A percentile compares a stretch with the other conserved stretches of the same genome.
Conservation (phyloP, 1,284 basidiomycete species). For the Ustilago sp. region DNA sequence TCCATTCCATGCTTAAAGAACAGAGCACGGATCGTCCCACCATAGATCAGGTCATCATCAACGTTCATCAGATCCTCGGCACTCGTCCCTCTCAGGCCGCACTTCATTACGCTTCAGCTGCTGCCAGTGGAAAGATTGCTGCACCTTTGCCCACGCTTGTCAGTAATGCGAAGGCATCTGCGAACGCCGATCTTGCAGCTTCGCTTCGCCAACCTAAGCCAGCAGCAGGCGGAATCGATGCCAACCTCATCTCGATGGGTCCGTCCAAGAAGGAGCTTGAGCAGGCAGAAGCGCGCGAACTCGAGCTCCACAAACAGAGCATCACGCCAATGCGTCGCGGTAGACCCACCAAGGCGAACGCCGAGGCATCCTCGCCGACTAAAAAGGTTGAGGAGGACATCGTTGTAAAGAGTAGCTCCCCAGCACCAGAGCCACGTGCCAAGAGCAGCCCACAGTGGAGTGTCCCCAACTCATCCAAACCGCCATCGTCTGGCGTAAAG, state of each 20-base stretch:
- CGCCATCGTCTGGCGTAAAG: slow-evolving; percentile 9
- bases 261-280: slow-evolving; percentile 46
- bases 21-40: slow-evolving; percentile 57
- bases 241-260: slow-evolving; percentile 52
- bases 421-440: slow-evolving; percentile 8
- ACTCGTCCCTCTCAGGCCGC: slow-evolving; percentile 49
- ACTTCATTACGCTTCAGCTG: slow-evolving; percentile 50
- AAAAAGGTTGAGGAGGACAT: slow-evolving; percentile 19
- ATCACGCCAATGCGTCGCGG: slow-evolving; percentile 71
- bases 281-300: slow-evolving; percentile 46
- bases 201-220: slow-evolving; percentile 12
- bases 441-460: slow-evolving; percentile 21
- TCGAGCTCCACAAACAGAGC: slow-evolving; percentile 53
- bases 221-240: slow-evolving; percentile 20
- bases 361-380: slow-evolving; percentile 15
- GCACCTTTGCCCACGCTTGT: slow-evolving; percentile 33
- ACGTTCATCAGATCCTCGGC: slow-evolving; percentile 58
- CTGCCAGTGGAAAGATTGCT: slow-evolving; percentile 48
- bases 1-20: slow-evolving; percentile 72
- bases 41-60: slow-evolving; percentile 59
- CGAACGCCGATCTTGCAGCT: slow-evolving; percentile 4
- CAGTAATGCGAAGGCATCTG: slow-evolving; percentile 11
- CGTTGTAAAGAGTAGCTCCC: slow-evolving; percentile 14
- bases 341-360: slow-evolving; percentile 59
- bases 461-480: slow-evolving; percentile 17